Base-by-base conservation (phyloP, 352 stramenopile species). In the Phytophthora sp. region DNA sequence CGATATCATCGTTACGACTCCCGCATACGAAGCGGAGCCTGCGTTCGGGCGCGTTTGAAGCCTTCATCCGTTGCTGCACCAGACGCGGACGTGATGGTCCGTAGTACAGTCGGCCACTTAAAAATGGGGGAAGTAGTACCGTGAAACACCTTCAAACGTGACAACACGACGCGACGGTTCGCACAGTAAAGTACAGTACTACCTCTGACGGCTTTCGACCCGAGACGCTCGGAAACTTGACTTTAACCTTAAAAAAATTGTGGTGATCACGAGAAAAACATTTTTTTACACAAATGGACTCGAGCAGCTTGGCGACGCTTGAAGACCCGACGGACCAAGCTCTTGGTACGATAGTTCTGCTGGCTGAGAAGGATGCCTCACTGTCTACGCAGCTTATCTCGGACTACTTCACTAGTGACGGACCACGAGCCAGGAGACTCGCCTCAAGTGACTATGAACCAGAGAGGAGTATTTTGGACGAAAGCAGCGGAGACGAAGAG, bases 341-440 rank as follows among this genome's bases (percentile, higher is more conserved):
- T n/a, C 31, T 73, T 21, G 53, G 59, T 12, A 52, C 66, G 11
- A 58, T 21, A 15, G 21, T 76, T 7, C 26, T 76, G 41, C 33
- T 75, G 11, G 20, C 57, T 26, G 63, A 71, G 5, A 57, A 68
- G 15, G 38, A 63, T 4, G 35, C 23, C 16, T 74, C 65, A 21
- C 24, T 79, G 29, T 74, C 67, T n/a, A 74, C 55, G 11, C 63
- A 68, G 30, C 47, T 79, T 35, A 79, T 79, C 44, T 16, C 33
- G n/a, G 44, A 76, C 30, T 76, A 76, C 41, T 76, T 79, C 41
- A 59, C 57, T 12, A 54, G 27, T 38, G 64, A 77, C 38, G 64
- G 64, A 49, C 60, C 45, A 39, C 31, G 24, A 56, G 33, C 20
- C 15, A 62, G 38, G 20, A 65, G 24, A 11, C 45, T 49, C 2